Evolutionary conservation across 1,284 basidiomycete genomes (phyloP), one percentile per base, ranked within the genome.

Genomic region (Cryptococcus sp.): DNA sequence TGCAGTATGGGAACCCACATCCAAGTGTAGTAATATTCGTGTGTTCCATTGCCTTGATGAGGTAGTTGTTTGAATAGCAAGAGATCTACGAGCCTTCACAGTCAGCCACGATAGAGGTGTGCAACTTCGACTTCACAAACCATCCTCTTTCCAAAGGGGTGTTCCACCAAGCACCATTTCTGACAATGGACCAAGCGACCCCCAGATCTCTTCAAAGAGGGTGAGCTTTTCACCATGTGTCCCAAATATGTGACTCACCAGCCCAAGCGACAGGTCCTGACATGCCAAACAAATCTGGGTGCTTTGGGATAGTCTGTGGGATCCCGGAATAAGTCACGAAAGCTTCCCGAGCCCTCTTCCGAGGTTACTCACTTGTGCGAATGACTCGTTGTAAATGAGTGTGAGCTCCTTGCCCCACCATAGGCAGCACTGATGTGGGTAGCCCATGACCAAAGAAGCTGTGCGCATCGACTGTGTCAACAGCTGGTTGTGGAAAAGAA

Each of bases 401-500:
- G 73, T 74, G 26, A 75, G 54, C 20, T 78, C 73, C 48, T 64
- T 59, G 13, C 76, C 75, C 73, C 74, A 76, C 76, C 76, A 78
- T 5, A 78, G 48, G 34, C 67, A 72, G 20, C 67, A 71, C 40
- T 72, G 66, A 46, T 72, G 64, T 0, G 75, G 75, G 44, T 73
- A 70, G 23, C 65, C 59, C 64, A 75, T 66, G 37, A 76, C 66
- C 11, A 73, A 50, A 1, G 58, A 59, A 11, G 72, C 66, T 66
- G 57, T 41, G 1, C 37, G 45, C 20, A 17, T 5, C n/a, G 23
- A 43, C 16, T 34, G 16, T 22, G 38, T 22, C 34, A 22, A 5
- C 38, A 25, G 34, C 52, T 17, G 17, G 2, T 2, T 23, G 22
- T 29, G 26, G 26, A 29, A 29, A 29, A 29, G 26, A 29, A 10